Conservation (phyloP, 495 filamentous ascomycete genomes). For the Penicillium fimorum region DNA sequence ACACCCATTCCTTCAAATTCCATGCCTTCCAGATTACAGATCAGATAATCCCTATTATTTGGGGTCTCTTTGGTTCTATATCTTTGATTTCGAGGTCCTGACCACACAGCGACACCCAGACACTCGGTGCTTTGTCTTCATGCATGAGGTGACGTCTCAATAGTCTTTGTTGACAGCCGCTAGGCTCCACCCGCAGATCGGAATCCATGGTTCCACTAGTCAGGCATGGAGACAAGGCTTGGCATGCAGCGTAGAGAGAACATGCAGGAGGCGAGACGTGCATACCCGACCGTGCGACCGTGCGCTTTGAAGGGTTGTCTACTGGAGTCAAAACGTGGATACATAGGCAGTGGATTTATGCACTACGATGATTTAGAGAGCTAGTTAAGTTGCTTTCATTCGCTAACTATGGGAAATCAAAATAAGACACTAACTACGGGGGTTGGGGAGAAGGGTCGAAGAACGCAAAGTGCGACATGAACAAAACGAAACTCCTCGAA, state of each 20-base stretch:
- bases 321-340: neutral
- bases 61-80: neutral
- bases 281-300: neutral
- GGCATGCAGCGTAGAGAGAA: neutral
- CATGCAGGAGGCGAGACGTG: neutral
- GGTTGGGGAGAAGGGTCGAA: constrained; percentile 1
- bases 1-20: neutral
- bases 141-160: constrained; percentile 14
- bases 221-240: constrained; percentile 4
- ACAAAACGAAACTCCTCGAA: neutral
- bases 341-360: neutral
- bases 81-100: neutral
- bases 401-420: constrained; percentile 11
- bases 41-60: neutral
- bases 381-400: constrained; percentile 8
- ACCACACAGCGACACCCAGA: neutral
- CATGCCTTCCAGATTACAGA: neutral
- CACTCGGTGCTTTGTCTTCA: neutral
- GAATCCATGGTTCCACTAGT: constrained; percentile 2
- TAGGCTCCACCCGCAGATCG: constrained; percentile 4
- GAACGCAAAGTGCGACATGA: constrained; percentile 2
- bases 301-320: neutral
- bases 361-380: neutral
- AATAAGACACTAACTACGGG: constrained; percentile 10
- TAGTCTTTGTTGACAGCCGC: constrained; percentile 7